phyloP scores from a whole-genome alignment of 805 yeast genomes.

The Schwanniomyces occidentalis region DNA sequence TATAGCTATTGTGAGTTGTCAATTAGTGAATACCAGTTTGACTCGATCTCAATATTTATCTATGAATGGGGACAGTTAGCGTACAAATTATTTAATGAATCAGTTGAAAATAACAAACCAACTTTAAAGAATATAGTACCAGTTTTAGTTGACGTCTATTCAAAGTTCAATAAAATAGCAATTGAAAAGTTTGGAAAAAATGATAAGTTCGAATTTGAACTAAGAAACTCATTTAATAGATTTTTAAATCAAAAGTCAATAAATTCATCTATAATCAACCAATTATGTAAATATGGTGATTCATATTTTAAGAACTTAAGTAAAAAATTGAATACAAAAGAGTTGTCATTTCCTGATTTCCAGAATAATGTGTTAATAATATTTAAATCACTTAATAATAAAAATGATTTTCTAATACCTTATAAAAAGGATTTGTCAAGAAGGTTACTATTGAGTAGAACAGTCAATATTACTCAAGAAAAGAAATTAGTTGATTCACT shows the following conservation, averaged over 20 bases:
- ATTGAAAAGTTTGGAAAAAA: constrained; percentile 12
- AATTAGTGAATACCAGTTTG: constrained; percentile 17
- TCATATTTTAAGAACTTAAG: constrained; percentile 20
- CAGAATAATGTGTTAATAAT: constrained; percentile 20
- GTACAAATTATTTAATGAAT: constrained; percentile 4
- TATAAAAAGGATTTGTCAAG: constrained; percentile 39
- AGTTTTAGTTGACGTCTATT: constrained; percentile 15
- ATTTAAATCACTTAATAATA: constrained; percentile 35
- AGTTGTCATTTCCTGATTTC: constrained; percentile 15
- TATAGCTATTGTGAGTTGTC: constrained; percentile 20
- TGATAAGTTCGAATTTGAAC: constrained; percentile 29
- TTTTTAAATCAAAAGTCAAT: constrained; percentile 15
- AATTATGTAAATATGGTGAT: constrained; percentile 35
- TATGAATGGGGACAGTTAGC: constrained; percentile 26
- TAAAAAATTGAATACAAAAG: constrained; percentile 9
- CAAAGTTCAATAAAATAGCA: constrained; percentile 12
- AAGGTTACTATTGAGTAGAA: constrained; percentile 30
- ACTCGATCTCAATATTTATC: constrained; percentile 19
- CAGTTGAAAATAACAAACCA: constrained; percentile 8
- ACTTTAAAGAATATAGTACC: constrained; percentile 9
- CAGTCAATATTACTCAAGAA: constrained; percentile 19
- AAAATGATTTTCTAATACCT: constrained; percentile 27
- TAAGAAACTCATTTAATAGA: constrained; percentile 27
- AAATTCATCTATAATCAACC: constrained; percentile 18
- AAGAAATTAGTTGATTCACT: constrained; percentile 23